Evolutionary conservation across 208 protist species (phyloP).

Genomic region (Phytomonas francai): DNA sequence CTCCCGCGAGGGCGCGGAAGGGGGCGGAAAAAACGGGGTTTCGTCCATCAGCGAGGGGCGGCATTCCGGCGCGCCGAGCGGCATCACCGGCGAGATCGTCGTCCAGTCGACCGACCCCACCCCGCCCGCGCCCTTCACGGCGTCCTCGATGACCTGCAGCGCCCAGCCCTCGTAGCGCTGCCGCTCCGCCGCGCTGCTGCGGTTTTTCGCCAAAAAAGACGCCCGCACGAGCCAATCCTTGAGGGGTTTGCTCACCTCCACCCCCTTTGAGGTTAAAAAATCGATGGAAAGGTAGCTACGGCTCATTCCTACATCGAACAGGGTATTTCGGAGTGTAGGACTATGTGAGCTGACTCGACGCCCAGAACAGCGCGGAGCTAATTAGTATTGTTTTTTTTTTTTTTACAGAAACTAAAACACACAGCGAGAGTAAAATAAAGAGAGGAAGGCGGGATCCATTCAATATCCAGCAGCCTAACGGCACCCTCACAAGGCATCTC

Average conservation of each 20-base stretch:
- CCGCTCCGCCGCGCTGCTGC: conserved; percentile 24
- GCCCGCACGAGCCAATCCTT: conserved; percentile 61
- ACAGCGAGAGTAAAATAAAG: conserved; percentile 8
- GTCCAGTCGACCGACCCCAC: conserved; percentile 39
- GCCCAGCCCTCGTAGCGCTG: conserved; percentile 65
- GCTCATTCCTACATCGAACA: conserved; percentile 10
- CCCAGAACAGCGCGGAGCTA: neutral
- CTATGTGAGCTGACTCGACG: neutral
- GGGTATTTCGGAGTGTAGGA: neutral
- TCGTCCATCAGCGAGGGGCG: conserved; percentile 23
- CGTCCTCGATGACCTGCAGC: conserved; percentile 43
- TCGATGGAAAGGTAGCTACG: conserved; percentile 25
- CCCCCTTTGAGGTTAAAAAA: conserved; percentile 42
- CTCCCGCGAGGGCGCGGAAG: conserved; percentile 10
- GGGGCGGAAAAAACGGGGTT: neutral
- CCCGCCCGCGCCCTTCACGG: conserved; percentile 18
- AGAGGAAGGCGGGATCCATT: neutral
- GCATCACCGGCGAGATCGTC: conserved; percentile 56
- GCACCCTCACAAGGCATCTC: neutral
- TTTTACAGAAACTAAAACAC: conserved; percentile 4
- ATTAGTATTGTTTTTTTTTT: too few species aligned
- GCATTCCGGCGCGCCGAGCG: conserved; percentile 26
- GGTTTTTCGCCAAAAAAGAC: conserved; percentile 41
- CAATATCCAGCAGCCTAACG: neutral
- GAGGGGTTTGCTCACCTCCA: conserved; percentile 35